Evolutionary conservation across 208 protist genomes (phyloP).

Genomic region (Herpetomonas tarakana): DNA sequence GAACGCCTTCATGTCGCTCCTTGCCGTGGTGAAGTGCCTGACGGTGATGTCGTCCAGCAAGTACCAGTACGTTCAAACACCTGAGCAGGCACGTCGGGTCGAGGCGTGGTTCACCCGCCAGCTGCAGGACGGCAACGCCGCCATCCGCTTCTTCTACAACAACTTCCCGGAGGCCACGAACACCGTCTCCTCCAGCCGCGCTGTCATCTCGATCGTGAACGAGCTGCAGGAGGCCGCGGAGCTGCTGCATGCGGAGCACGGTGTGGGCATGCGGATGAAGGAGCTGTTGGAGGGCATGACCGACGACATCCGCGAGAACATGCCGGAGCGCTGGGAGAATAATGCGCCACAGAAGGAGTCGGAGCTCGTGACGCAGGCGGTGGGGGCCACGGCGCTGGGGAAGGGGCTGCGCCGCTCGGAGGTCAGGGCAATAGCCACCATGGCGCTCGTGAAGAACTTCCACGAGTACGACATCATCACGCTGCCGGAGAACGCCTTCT

Average conservation of each 20-base stretch:
- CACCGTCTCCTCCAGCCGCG: slow-evolving; percentile 62
- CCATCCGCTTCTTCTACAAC: slow-evolving; percentile 73
- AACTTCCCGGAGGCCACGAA: slow-evolving; percentile 67
- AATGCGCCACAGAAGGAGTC: slow-evolving; percentile 45
- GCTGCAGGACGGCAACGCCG: slow-evolving; percentile 36
- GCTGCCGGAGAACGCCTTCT: slow-evolving; percentile 60
- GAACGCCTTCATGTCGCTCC: slow-evolving; percentile 78
- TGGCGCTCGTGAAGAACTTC: slow-evolving; percentile 61
- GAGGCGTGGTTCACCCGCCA: slow-evolving; percentile 56
- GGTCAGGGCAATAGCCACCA: slow-evolving; percentile 56
- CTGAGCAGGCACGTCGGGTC: slow-evolving; percentile 45
- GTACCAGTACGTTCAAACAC: slow-evolving; percentile 49
- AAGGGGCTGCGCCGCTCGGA: slow-evolving; percentile 48
- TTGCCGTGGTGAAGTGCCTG: slow-evolving; percentile 66
- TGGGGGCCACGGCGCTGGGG: slow-evolving; percentile 57
- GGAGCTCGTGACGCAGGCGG: slow-evolving; percentile 58
- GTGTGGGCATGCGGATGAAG: slow-evolving; percentile 39
- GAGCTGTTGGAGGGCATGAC: slow-evolving; percentile 37
- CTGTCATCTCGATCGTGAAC: slow-evolving; percentile 56
- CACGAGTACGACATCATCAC: slow-evolving; percentile 59
- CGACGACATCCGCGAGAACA: slow-evolving; percentile 28
- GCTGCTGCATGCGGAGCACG: slow-evolving; percentile 46
- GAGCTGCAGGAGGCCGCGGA: slow-evolving; percentile 34
- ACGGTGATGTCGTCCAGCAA: slow-evolving; percentile 41
- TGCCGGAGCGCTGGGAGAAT: slow-evolving; percentile 47